Percentiles rank a stretch among this genome's conserved stretches.
phyloP scores from a whole-genome alignment of 179 eudicot genomes.

The Carnegiea gigantea region DNA sequence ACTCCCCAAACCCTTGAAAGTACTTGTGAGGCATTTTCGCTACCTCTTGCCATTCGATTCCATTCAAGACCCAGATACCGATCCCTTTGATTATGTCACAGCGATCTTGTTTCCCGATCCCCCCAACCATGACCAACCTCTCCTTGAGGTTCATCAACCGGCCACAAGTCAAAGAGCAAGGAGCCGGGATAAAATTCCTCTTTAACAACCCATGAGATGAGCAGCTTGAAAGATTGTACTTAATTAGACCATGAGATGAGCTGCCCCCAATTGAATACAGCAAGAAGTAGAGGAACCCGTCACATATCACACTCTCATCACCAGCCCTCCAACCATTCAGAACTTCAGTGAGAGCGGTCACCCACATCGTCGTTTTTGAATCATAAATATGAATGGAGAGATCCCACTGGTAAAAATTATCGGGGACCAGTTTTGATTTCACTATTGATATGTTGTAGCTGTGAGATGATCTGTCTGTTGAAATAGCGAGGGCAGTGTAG shows the following conservation, averaged over 20 bases:
- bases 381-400: conserved; percentile 62
- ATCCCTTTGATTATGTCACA: conserved; percentile 89
- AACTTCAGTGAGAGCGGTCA: conserved; percentile 49
- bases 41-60: conserved; percentile 70
- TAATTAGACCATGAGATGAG: conserved; percentile 62
- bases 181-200: conserved; percentile 53
- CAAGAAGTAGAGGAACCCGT: conserved; percentile 66
- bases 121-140: conserved; percentile 87
- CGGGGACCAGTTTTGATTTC: conserved; percentile 74
- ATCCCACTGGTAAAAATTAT: conserved; percentile 63
- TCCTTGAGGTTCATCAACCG: conserved; percentile 88
- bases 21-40: conserved; percentile 81
- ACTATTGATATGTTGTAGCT: conserved; percentile 58
- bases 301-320: conserved; percentile 74
- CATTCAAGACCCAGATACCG: conserved; percentile 78
- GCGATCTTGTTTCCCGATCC: conserved; percentile 78
- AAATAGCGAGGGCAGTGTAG: conserved; percentile 72
- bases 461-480: conserved; percentile 46
- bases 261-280: conserved; percentile 67
- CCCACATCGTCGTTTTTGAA: conserved; percentile 61
- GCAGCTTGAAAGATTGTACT: conserved; percentile 46
- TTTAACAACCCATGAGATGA: conserved; percentile 43
- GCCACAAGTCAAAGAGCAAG: conserved; percentile 87
- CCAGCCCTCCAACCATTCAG: conserved; percentile 78
- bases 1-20: conserved; percentile 91